A percentile compares a stretch with the other conserved stretches of the same genome.
Conservation (phyloP, 116 monocot genomes). For the Posidonia oceanica region DNA sequence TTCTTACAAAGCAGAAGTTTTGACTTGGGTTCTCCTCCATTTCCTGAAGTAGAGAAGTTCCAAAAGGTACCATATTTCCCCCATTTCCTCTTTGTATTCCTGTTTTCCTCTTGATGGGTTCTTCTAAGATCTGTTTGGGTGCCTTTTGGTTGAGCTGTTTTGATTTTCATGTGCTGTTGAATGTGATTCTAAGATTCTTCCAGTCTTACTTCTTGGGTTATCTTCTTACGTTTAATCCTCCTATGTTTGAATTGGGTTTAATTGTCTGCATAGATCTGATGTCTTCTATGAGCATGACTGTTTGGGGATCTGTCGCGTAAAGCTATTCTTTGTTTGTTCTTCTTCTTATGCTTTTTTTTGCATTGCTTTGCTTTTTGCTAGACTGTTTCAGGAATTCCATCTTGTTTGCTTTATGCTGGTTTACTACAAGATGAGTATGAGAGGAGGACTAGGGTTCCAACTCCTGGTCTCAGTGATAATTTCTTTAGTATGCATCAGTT, state of each 20-base stretch:
- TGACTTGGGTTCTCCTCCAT: not conserved
- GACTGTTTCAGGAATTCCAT: not conserved
- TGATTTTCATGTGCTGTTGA: not conserved
- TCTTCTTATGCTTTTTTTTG: not conserved
- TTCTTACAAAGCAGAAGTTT: not conserved
- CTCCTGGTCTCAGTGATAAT: not conserved
- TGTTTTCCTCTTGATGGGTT: conserved; percentile 1
- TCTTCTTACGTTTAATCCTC: not conserved
- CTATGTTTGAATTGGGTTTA: not conserved
- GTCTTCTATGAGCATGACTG: not conserved
- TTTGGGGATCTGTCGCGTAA: not conserved
- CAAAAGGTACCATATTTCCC: not conserved
- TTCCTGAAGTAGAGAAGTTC: not conserved
- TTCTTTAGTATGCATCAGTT: not conserved
- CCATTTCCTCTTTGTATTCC: not conserved
- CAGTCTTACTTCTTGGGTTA: not conserved
- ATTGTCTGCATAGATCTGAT: conserved; percentile 1
- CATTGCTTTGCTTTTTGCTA: not conserved
- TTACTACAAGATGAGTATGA: conserved; percentile 1
- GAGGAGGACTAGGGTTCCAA: not conserved
- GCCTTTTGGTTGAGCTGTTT: not conserved
- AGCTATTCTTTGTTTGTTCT: not conserved
- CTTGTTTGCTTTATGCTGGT: not conserved
- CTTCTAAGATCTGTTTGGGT: not conserved
- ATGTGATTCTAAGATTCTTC: not conserved